phyloP scores from a whole-genome alignment of 1,284 basidiomycete genomes.

The Microbotryum scabiosae region DNA sequence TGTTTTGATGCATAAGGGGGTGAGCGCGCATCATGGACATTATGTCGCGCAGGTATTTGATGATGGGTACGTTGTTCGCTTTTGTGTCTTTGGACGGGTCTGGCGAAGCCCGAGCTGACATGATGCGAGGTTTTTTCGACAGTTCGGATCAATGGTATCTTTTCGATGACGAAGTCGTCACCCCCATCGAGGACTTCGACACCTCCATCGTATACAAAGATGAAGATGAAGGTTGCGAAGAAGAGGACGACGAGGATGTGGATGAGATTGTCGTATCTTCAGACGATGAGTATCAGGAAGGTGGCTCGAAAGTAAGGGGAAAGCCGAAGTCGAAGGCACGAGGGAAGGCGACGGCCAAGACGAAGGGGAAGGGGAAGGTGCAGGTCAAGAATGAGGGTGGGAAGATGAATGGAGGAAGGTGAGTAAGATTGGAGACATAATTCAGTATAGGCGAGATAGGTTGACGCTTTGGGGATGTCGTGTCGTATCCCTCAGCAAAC shows the following conservation, averaged over 20 bases:
- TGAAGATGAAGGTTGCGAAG: slow-evolving; percentile 27
- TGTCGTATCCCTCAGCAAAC: not conserved
- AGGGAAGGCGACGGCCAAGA: not conserved
- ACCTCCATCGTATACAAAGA: slow-evolving; percentile 27
- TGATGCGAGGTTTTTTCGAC: slow-evolving; percentile 2
- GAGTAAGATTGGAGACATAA: too few species aligned
- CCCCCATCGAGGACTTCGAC: slow-evolving; percentile 28
- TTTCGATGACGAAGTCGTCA: slow-evolving; percentile 66
- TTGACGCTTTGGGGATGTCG: not conserved
- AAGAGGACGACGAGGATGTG: slow-evolving; percentile 9
- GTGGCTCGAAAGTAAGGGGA: slow-evolving; percentile 28
- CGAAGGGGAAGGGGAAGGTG: too few species aligned
- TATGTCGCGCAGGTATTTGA: slow-evolving; percentile 84
- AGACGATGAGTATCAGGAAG: slow-evolving; percentile 24
- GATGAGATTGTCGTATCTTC: not conserved
- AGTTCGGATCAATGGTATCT: slow-evolving; percentile 73
- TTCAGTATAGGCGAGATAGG: too few species aligned
- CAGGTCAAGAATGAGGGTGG: too few species aligned
- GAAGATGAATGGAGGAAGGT: too few species aligned
- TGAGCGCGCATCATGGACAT: slow-evolving; percentile 82
- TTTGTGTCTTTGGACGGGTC: slow-evolving; percentile 1
- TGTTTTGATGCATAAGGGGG: slow-evolving; percentile 72
- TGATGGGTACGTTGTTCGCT: slow-evolving; percentile 48
- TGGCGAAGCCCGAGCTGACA: slow-evolving; percentile 9
- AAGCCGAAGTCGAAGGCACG: slow-evolving; percentile 17